Evolutionary conservation across 2,329 filamentous ascomycete species (phyloP), one percentile per base, ranked within the genome.

Genomic region (Trichoderma sp.): DNA sequence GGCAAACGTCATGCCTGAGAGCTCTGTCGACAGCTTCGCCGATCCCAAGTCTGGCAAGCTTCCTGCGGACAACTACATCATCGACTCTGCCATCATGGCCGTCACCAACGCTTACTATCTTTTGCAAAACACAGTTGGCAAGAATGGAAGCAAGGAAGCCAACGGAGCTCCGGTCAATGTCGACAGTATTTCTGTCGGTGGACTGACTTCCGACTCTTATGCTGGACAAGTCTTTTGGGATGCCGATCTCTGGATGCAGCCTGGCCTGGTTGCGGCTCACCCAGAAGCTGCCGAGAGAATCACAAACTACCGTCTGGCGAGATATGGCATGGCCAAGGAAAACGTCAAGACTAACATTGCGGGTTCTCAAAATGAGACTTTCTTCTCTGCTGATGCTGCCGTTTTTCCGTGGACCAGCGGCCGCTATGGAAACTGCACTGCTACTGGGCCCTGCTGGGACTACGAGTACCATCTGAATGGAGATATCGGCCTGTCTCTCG

Each of bases 401-500:
- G 84, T 88, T 1, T 92, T 86, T 74, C 85, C 89, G 1, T 92
- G 90, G 90, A 91, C 89, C 0, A 89, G 86, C 72, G 89, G 86
- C 8, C 82, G 89, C 2, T 88, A 83, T 73, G 90, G 89, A 4
- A 91, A 92, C 73, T 92, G 89, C 73, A 75, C 90, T 0, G 84
- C 81, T 3, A 86, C 85, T 3, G 86, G 85, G 0, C 83, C 86
- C 5, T 92, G 90, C 77, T 90, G 88, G 75, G 89, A 91, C 76
- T 92, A 92, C 73, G 84, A 92, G 74, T 92, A 92, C 72, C 89
- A 92, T 73, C 73, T 92, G 56, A 91, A 91, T 72, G 89, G 89
- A 4, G 90, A 92, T 70, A 91, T 92, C 72, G 89, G 86, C 0
- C 79, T 91, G 27, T 72, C 73, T 19, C 61, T 77, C 52, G 60